phyloP scores from a whole-genome alignment of 768 basidiomycete genomes.

The Gymnopilus junonius region DNA sequence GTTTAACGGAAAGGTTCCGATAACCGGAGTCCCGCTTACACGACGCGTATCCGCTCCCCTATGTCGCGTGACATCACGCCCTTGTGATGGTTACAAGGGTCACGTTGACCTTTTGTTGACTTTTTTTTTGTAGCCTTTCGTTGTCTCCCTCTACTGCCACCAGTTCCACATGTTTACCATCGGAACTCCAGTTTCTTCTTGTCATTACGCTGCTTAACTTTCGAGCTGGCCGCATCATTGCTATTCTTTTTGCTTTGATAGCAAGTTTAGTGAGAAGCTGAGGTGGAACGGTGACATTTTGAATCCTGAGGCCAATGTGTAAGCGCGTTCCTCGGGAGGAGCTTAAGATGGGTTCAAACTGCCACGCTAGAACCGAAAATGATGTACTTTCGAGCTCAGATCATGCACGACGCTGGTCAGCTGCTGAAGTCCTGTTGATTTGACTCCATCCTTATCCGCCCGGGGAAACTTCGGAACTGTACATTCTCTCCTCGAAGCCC shows the following conservation, averaged over 20 bases:
- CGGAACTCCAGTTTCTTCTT: background rate
- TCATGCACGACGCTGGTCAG: slow-evolving; percentile 3
- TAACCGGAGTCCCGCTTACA: background rate
- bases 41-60: background rate
- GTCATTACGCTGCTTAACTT: too few species aligned
- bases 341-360: background rate
- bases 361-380: background rate
- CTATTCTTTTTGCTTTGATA: background rate
- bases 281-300: background rate
- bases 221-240: too few species aligned
- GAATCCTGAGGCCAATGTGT: background rate
- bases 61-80: slow-evolving; percentile 4
- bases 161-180: too few species aligned
- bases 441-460: background rate
- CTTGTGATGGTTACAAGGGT: background rate
- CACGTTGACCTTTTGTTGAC: background rate
- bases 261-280: background rate
- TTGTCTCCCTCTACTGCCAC: background rate
- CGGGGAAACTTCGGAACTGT: slow-evolving; percentile 7
- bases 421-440: background rate
- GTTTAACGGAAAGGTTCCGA: background rate
- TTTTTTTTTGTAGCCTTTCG: background rate
- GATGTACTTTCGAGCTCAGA: background rate
- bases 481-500: background rate
- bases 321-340: background rate